Conservation (phyloP, 2,329 filamentous ascomycete species). For the Fusarium cyanostomum region DNA sequence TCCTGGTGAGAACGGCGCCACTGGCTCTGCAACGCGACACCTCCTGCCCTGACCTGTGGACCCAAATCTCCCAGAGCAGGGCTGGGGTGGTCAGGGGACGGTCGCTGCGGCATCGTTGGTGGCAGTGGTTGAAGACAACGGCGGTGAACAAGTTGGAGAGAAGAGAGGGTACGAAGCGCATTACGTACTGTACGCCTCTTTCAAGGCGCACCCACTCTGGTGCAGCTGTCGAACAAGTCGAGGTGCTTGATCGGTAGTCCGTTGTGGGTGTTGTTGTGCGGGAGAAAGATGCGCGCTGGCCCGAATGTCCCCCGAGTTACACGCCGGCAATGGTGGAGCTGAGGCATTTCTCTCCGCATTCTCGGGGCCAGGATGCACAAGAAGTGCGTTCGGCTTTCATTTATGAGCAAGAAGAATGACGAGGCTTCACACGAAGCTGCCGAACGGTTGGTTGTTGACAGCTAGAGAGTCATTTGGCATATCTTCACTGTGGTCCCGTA, state of each 20-base stretch:
- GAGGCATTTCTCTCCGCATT: conserved; percentile 50
- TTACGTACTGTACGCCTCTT: conserved; percentile 30
- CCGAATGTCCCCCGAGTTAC: conserved; percentile 18
- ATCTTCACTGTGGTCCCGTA: neutral
- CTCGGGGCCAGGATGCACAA: conserved; percentile 13
- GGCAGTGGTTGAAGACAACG: conserved; percentile 35
- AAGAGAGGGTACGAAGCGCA: conserved; percentile 20
- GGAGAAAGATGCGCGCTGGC: conserved; percentile 35
- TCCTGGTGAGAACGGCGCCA: conserved; percentile 38
- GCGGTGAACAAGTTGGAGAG: conserved; percentile 37
- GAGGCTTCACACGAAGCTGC: neutral
- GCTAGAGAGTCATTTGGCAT: neutral
- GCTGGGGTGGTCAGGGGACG: conserved; percentile 28
- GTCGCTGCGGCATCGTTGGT: conserved; percentile 18
- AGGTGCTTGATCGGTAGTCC: conserved; percentile 25
- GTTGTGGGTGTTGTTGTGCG: conserved; percentile 17
- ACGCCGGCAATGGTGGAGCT: conserved; percentile 39
- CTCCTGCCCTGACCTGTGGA: conserved; percentile 32
- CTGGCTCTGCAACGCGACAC: conserved; percentile 32
- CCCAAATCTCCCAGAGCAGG: conserved; percentile 40
- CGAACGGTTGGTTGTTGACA: neutral
- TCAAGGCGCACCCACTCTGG: conserved; percentile 30
- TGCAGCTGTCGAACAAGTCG: conserved; percentile 35
- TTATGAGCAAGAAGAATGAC: neutral
- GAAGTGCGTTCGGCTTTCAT: neutral